phyloP scores from a whole-genome alignment of 768 basidiomycete genomes.

The Pleurotus cornucopiae region DNA sequence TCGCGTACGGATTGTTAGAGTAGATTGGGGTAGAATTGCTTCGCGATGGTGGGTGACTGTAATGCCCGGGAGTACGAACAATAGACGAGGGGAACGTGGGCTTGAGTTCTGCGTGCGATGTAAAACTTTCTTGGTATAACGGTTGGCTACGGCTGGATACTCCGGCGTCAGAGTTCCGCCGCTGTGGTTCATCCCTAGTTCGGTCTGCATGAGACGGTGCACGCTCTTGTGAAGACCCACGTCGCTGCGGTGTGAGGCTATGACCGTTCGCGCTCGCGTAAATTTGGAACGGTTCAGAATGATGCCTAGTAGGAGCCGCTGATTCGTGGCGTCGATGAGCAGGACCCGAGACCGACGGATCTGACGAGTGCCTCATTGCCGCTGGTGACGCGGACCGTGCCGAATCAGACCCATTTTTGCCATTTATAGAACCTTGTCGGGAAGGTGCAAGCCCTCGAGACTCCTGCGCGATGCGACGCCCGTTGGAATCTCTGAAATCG shows the following conservation, averaged over 20 bases:
- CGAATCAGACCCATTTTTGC: neutral
- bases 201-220: neutral
- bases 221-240: constrained; percentile 3
- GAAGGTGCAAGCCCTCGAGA: constrained; percentile 11
- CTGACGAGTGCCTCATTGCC: constrained; percentile 6
- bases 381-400: neutral
- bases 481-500: constrained; percentile 9
- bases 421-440: constrained; percentile 6
- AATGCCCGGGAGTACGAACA: constrained; percentile 66
- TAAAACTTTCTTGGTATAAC: constrained; percentile 37
- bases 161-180: neutral
- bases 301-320: neutral
- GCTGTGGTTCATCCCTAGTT: neutral
- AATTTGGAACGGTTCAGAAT: neutral
- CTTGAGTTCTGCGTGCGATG: constrained; percentile 46
- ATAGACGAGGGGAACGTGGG: constrained; percentile 69
- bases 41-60: constrained; percentile 25
- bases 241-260: neutral
- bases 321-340: neutral
- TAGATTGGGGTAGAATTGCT: constrained; percentile 16
- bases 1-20: constrained; percentile 15
- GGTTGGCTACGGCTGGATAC: neutral
- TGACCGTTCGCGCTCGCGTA: neutral
- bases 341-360: neutral
- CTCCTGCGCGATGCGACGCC: constrained; percentile 16